Conservation (phyloP, 495 filamentous ascomycete genomes). For the Thermochaetoides thermophila region DNA sequence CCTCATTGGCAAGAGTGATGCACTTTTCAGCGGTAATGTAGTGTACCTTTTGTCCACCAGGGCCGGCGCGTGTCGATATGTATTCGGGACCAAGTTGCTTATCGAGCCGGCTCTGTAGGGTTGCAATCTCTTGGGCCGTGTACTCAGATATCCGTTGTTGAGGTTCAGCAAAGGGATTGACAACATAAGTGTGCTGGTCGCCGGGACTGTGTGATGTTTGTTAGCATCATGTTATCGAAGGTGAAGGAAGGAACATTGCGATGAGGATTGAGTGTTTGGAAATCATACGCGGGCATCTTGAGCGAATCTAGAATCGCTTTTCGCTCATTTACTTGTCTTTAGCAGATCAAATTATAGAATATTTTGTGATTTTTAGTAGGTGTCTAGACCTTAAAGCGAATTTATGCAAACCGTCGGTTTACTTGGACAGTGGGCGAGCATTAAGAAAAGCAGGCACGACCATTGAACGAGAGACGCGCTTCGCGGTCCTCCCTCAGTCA, state of each 20-base stretch:
- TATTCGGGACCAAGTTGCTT: slow-evolving; percentile 96
- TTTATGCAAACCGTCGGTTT: too few relatives aligned
- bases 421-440: too few relatives aligned
- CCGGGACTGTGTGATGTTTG: slow-evolving; percentile 42
- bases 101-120: slow-evolving; percentile 69
- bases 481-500: not conserved
- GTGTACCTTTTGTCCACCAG: slow-evolving; percentile 69
- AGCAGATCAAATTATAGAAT: too few relatives aligned
- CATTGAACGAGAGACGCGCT: not conserved
- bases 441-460: too few relatives aligned
- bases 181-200: slow-evolving; percentile 50
- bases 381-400: too few relatives aligned
- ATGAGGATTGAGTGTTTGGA: too few relatives aligned
- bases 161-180: slow-evolving; percentile 67
- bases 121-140: slow-evolving; percentile 81
- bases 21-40: slow-evolving; percentile 88
- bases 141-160: slow-evolving; percentile 56
- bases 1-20: slow-evolving; percentile 91
- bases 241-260: too few relatives aligned
- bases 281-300: slow-evolving; percentile 33
- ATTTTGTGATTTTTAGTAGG: too few relatives aligned
- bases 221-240: slow-evolving; percentile 11
- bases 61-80: slow-evolving; percentile 69
- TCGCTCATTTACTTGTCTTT: too few relatives aligned
- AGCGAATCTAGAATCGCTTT: not conserved